Conservation (phyloP, 768 basidiomycete genomes). For the Psilocybe azurescens region DNA sequence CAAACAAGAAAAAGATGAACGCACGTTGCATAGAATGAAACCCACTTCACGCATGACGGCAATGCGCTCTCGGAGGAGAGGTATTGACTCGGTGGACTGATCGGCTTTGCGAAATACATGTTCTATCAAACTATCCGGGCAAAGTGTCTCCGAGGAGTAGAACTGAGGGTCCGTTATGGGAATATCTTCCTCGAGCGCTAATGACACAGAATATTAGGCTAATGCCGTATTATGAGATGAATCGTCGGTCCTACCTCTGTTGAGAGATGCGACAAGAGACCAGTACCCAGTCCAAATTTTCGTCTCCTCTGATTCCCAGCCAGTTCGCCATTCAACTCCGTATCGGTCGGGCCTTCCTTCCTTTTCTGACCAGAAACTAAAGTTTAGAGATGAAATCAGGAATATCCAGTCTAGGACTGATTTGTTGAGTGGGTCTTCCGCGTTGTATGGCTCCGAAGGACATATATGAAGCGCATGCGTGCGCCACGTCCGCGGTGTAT, state of each 20-base stretch:
- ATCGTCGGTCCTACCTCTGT: constrained; percentile 61
- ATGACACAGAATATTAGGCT: constrained; percentile 5
- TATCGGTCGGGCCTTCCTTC: constrained; percentile 66
- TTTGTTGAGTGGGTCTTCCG: constrained; percentile 57
- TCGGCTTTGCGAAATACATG: constrained; percentile 69
- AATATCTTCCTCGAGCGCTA: constrained; percentile 78
- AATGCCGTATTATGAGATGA: background rate
- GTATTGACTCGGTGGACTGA: constrained; percentile 66
- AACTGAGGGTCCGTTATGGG: constrained; percentile 83
- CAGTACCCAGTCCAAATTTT: constrained; percentile 83
- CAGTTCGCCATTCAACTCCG: constrained; percentile 77
- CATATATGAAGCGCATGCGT: constrained; percentile 77
- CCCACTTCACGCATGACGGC: constrained; percentile 82
- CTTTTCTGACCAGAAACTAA: constrained; percentile 86
- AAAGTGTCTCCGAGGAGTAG: constrained; percentile 71
- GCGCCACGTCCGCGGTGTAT: constrained; percentile 84
- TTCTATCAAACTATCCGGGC: constrained; percentile 73
- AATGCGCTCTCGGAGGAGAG: constrained; percentile 74
- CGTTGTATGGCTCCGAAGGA: constrained; percentile 67
- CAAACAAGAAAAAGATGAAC: constrained; percentile 26
- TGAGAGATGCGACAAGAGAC: constrained; percentile 84
- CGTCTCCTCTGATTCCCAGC: constrained; percentile 60
- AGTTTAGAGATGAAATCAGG: constrained; percentile 84
- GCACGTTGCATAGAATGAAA: constrained; percentile 67
- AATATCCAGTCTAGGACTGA: constrained; percentile 85